These are phyloP conservation scores for Candida ipomoeae DNA, from an alignment of 805 yeast genomes.

Conservation along the genomic window DNA sequence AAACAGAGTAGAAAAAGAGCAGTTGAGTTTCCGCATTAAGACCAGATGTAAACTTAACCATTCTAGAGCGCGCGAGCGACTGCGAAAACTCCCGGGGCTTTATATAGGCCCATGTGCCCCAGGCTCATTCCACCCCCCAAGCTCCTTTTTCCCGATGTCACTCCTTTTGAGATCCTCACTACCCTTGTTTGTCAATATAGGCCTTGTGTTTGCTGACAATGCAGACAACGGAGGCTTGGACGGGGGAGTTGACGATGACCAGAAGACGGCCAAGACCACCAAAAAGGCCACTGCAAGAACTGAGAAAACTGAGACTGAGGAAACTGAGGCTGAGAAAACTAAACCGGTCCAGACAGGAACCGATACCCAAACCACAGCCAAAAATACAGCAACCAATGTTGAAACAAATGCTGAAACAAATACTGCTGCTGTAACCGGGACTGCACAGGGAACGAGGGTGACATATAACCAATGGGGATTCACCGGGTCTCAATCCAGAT, in stretches of 20 bases:
- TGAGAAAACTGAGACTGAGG: not conserved
- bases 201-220: slow-evolving; percentile 12
- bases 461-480: slow-evolving; percentile 41
- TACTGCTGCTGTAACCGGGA: slow-evolving; percentile 3
- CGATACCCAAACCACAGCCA: not conserved
- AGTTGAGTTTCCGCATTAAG: not conserved
- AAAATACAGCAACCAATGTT: not conserved
- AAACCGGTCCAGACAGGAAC: not conserved
- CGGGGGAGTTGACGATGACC: slow-evolving; percentile 1
- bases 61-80: not conserved
- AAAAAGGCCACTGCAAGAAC: not conserved
- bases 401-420: not conserved
- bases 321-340: not conserved
- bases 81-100: not conserved
- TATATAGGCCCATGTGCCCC: not conserved
- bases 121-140: not conserved
- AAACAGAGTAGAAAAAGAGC: not conserved
- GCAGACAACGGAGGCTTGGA: slow-evolving; percentile 15
- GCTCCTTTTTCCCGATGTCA: slow-evolving; percentile 7
- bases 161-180: slow-evolving; percentile 9
- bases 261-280: not conserved
- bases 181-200: slow-evolving; percentile 9
- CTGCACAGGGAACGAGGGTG: slow-evolving; percentile 10
- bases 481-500: slow-evolving; percentile 35
- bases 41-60: not conserved